Evolutionary conservation across 257 asterid species (phyloP), one percentile per base, ranked within the genome.

Genomic region (Haberlea rhodopensis): DNA sequence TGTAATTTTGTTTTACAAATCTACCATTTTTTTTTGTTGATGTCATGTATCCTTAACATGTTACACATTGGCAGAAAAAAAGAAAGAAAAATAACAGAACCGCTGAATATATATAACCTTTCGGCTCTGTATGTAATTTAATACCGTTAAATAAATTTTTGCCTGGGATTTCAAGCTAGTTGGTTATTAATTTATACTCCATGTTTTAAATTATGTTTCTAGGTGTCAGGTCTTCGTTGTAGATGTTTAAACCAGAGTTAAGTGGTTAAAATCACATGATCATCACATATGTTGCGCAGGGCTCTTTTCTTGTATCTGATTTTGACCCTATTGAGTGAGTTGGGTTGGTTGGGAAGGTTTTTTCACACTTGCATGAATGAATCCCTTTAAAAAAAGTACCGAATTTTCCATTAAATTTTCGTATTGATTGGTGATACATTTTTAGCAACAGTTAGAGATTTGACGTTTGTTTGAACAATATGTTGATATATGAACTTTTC

Each of bases 121-220:
- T 40, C 16, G 40, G 53, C 60, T 60, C 18, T 67, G 43, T 67
- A 49, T 76, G 69, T 71, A 67, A 52, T 63, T 11, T 67, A 57
- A 64, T 67, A 53, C 24, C 11, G 29, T 31, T 69, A 28, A 75
- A 68, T 56, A 67, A 49, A 18, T 25, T 23, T 23, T 32, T 20
- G 22, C 57, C 58, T 10, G n/a, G 46, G 53, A 9, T 9, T 63
- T 62, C 43, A 8, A 15, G 6, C 19, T 10, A 32, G 27, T n/a
- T 45, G 16, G 18, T 0, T 26, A 0, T 63, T 46, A 25, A 46
- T 8, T 24, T 40, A 40, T 40, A 40, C 15, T 40, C 5, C 49
- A 15, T 40, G 49, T 5, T 13, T 40, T 15, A n/a, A 0, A 40
- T 13, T 4, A 13, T 15, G 49, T n/a, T 40, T 19, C 19, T 13